Base-by-base conservation (phyloP, 2,329 filamentous ascomycete species). In the Plectosphaerella plurivora region DNA sequence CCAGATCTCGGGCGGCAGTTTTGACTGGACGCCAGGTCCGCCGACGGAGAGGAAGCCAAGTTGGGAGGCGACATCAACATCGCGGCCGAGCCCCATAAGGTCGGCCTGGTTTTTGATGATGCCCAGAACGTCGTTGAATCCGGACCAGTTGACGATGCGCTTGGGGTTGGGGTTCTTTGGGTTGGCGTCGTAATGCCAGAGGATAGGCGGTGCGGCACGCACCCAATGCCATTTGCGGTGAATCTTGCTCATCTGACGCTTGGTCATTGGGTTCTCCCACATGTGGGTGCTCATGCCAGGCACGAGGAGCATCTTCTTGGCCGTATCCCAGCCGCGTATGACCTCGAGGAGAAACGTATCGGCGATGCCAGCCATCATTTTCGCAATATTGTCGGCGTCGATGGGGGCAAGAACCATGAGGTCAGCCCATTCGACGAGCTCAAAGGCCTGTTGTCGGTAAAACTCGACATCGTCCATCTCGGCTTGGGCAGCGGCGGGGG, bases 241-340 rank as follows among this genome's bases (percentile, higher is more conserved):
- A 42, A 96, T 83, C 70, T 95, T 94, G 68, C 83, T 87, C 55
- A 96, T 79, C 65, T 96, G 91, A 62, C 91, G 88, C 72, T 89
- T 89, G 15, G 90, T 96, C 72, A 92, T 86, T 3, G 91, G 90
- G 62, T 94, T 91, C 64, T 92, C 85, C 91, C 91, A 96, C 84
- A 93, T 91, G 55, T 88, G 81, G 1, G 83, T 84, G 35, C 89
- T 93, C 91, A 97, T 95, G 58, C 89, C 90, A 0, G 92, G 91
- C 7, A 96, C 86, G 53, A 97, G 73, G 47, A 96, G 72, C 28
- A 96, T 88, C 60, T 87, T 88, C 71, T 96, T 96, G 7, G 86
- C 87, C 1, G 88, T 84, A 61, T 95, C 86, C 92, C 92, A 97
- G 52, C 89, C 88, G 50, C 92, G 82, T 47, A 97, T 68, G 1